phyloP scores from a whole-genome alignment of 768 basidiomycete species.

The Filobasidium floriforme region DNA sequence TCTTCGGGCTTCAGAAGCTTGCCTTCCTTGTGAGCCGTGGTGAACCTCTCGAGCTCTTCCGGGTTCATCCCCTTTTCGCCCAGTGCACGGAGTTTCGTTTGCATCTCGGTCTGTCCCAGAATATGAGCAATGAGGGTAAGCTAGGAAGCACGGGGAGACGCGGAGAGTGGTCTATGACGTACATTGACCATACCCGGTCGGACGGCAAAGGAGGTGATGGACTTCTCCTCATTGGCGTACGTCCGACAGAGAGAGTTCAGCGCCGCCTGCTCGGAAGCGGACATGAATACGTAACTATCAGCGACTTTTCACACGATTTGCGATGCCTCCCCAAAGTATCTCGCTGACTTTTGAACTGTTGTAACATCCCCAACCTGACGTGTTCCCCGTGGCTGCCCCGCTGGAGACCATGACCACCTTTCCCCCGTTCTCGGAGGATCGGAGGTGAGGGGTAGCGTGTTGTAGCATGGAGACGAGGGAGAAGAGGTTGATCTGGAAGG shows the following conservation, averaged over 20 bases:
- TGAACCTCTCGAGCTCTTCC: slow-evolving; percentile 22
- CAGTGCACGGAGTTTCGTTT: slow-evolving; percentile 19
- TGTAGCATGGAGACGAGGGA: slow-evolving; percentile 66
- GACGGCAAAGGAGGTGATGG: slow-evolving; percentile 64
- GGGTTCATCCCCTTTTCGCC: slow-evolving; percentile 20
- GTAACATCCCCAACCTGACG: slow-evolving; percentile 60
- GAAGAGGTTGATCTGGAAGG: slow-evolving; percentile 81
- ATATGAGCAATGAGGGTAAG: slow-evolving; percentile 1
- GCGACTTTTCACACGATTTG: no score
- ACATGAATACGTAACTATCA: no score
- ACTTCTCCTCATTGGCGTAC: slow-evolving; percentile 73
- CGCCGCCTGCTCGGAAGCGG: slow-evolving; percentile 64
- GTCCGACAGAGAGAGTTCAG: slow-evolving; percentile 84
- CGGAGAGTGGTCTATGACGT: slow-evolving; percentile 21
- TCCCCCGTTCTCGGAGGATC: slow-evolving; percentile 48
- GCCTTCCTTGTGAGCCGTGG: slow-evolving; percentile 18
- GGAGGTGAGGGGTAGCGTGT: slow-evolving; percentile 61
- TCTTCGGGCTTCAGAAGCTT: slow-evolving; percentile 22
- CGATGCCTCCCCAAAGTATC: no score
- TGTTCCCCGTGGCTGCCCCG: slow-evolving; percentile 66
- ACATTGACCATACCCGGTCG: slow-evolving; percentile 79
- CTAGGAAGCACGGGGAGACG: not conserved
- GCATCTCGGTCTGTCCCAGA: slow-evolving; percentile 21
- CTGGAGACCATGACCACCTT: slow-evolving; percentile 75
- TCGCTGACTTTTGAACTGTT: slow-evolving; percentile 20